Conservation (phyloP, 179 eudicot genomes). For the Drosera spatulata region DNA sequence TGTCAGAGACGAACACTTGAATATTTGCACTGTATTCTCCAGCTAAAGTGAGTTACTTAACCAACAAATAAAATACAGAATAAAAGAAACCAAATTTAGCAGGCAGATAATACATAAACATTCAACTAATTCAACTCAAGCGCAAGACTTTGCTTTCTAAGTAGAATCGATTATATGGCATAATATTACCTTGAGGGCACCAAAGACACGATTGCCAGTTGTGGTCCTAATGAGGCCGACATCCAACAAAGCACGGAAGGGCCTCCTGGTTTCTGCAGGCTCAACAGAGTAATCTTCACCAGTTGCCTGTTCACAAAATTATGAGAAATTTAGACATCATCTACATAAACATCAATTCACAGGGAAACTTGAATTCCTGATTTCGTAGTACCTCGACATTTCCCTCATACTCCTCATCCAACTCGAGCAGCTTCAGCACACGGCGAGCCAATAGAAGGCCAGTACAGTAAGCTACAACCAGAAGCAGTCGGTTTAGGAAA, state of each 20-base stretch:
- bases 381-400: slow-evolving; percentile 24
- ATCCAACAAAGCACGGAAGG: slow-evolving; percentile 79
- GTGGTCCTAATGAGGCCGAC: slow-evolving; percentile 43
- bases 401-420: slow-evolving; percentile 46
- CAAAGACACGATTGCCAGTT: slow-evolving; percentile 36
- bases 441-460: slow-evolving; percentile 66
- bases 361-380: too few relatives aligned
- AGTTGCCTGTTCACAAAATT: slow-evolving; percentile 21
- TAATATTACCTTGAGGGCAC: slow-evolving; percentile 26
- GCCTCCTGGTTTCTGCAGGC: slow-evolving; percentile 61
- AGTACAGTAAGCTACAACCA: slow-evolving; percentile 52
- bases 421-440: slow-evolving; percentile 48
- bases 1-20: too few relatives aligned
- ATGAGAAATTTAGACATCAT: background rate
- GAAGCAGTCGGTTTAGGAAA: background rate
- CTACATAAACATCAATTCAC: too few relatives aligned
- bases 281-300: slow-evolving; percentile 76
- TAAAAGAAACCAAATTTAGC: too few relatives aligned
- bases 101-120: background rate
- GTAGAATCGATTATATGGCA: background rate
- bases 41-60: too few relatives aligned
- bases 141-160: background rate
- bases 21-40: too few relatives aligned
- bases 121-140: background rate
- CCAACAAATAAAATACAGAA: too few relatives aligned